Percentiles rank a stretch among this genome's conserved stretches.
Evolutionary conservation across 176 grass and related monocot genomes (phyloP).

Genomic region (Canna indica): DNA sequence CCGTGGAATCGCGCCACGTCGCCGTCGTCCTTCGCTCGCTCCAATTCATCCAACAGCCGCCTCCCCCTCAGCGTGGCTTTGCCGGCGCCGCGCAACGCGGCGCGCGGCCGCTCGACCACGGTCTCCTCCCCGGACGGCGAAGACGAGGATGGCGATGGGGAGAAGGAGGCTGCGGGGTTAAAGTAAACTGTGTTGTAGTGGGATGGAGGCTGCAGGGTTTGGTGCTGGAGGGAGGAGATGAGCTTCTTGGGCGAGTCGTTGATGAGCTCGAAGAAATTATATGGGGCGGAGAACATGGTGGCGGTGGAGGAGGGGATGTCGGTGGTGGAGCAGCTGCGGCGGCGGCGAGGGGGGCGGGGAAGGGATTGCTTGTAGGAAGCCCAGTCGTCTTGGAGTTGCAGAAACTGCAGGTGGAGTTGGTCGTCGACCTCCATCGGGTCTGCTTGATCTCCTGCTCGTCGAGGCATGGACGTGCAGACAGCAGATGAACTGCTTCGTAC

Average conservation of each 20-base stretch:
- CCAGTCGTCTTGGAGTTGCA: conserved; percentile 12
- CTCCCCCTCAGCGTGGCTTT: no score
- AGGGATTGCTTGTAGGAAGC: conserved; percentile 15
- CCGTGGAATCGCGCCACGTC: no score
- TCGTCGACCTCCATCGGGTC: neutral
- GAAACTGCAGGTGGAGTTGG: neutral
- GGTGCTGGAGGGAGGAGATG: conserved; percentile 12
- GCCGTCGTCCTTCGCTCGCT: neutral
- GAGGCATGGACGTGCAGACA: no score
- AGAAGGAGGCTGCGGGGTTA: neutral
- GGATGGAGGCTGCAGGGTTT: neutral
- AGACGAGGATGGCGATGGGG: neutral
- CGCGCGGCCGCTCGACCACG: neutral
- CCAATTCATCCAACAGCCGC: conserved; percentile 9
- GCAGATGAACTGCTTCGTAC: neutral
- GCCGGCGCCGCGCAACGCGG: no score
- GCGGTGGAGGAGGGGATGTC: neutral
- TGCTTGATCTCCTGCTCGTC: no score
- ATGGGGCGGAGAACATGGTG: neutral
- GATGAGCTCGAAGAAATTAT: neutral
- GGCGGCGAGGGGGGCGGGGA: neutral
- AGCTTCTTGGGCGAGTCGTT: conserved; percentile 16
- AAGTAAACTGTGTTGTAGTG: no score
- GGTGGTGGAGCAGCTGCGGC: neutral
- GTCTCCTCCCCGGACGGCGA: neutral